These are phyloP conservation scores for Aurinia saxatilis DNA, from an alignment of 345 rosid species.

Conservation along the genomic window DNA sequence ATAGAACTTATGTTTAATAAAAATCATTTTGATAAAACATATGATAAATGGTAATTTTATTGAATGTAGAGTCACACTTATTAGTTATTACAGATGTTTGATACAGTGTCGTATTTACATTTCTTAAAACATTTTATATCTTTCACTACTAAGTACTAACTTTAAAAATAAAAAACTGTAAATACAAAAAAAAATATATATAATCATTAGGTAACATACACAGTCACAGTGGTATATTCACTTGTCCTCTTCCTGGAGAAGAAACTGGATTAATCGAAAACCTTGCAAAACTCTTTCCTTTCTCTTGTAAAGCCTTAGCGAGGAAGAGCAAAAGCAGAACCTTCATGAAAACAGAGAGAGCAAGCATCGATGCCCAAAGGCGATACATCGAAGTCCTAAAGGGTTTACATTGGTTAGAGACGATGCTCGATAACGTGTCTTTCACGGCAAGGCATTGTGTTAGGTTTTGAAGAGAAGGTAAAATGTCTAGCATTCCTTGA, in stretches of 20 bases:
- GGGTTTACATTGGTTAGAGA: constrained; percentile 42
- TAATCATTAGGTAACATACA: neutral
- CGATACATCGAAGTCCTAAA: constrained; percentile 25
- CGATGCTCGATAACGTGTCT: constrained; percentile 32
- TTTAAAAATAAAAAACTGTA: neutral
- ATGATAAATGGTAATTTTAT: neutral
- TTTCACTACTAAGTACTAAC: no score
- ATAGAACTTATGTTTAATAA: neutral
- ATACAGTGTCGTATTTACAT: constrained; percentile 20
- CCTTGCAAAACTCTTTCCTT: constrained; percentile 33
- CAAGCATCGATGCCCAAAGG: constrained; percentile 52
- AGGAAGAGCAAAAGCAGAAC: constrained; percentile 36
- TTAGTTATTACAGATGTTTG: constrained; percentile 21
- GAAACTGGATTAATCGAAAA: constrained; percentile 32
- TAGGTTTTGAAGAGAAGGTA: constrained; percentile 44
- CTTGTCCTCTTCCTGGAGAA: constrained; percentile 4
- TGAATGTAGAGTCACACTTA: constrained; percentile 1
- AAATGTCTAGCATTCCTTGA: constrained; percentile 38
- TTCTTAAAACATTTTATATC: neutral
- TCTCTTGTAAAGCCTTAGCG: constrained; percentile 38
- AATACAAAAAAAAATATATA: neutral
- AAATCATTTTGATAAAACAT: neutral
- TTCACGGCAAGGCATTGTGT: constrained; percentile 42
- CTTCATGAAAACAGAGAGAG: constrained; percentile 44
- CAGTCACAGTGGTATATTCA: neutral